Evolutionary conservation across 768 basidiomycete species (phyloP), one percentile per base, ranked within the genome.

Genomic region (Lentinula edodes): DNA sequence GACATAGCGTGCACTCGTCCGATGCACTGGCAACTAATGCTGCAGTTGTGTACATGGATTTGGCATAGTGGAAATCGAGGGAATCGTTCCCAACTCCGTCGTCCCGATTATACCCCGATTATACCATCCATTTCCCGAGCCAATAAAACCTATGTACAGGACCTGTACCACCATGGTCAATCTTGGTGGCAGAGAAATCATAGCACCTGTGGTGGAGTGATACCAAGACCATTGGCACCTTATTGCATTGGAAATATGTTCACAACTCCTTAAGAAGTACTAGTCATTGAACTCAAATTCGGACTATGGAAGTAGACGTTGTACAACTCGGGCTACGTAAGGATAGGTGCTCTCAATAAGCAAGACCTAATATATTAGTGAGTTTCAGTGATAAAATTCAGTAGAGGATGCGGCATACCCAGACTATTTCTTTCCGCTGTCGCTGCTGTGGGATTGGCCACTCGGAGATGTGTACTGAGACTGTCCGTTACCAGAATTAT

Each of bases 381-480:
- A 28, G 28, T 28, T 28, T 28, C 28, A 28, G 28, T 28, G 3
- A 28, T 28, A 3, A 28, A 28, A 28, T 1, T 28, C 28, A 28
- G 28, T 28, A 28, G 28, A 28, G 28, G 28, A 1, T 41, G 36
- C 53, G 13, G 6, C 32, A 55, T 36, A 38, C 53, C 36, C 16
- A 36, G 10, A 16, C 53, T 46, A 60, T 35, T 60, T 60, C 58
- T 60, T 60, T 6, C 58, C 58, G 39, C 42, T 64, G 15, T 48
- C 46, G 51, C 5, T 18, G 45, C 67, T 70, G 28, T 64, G 10
- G 10, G 66, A 68, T 16, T 63, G 0, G 45, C 76, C 76, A 43
- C 64, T 69, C 6, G 78, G 73, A 1, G 77, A 67, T 1, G 77
- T 79, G 68, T 80, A 80, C 63, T 71, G 61, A 13, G 73, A 64